Base-by-base conservation (phyloP, 192 early-diverging fungal genomes). In the Coemansia sp. region DNA sequence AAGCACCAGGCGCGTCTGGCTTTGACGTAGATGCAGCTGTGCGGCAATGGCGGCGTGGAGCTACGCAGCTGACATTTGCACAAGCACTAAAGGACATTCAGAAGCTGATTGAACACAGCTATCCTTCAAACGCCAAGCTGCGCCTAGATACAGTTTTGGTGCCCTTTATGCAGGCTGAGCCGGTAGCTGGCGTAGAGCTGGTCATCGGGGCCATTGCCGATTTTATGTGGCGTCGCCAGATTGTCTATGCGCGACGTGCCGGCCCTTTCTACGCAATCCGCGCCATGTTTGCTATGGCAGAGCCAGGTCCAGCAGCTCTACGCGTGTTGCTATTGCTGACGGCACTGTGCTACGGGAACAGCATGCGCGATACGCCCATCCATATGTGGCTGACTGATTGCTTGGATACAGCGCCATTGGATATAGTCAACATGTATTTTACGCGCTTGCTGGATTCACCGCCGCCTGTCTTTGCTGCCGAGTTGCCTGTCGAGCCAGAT, bases 371-470 rank as follows among this genome's bases (percentile, higher is more conserved):
- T 16, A 69, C 73, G 37, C 73, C 73, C 6, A 69, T 76, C 26
- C 48, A 76, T 42, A 66, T 60, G 59, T 76, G 73, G 73, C 52
- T 76, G 38, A 66, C 67, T 0, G 73, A 76, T 43, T 64, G 58
- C 40, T 46, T 70, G 5, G 63, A 70, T 40, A 23, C 43, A 3
- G 62, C 73, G 28, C 66, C 73, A 11, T 17, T 23, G 23, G 18
- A 23, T 2, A 26, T 69, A 42, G 48, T 62, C 52, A 38, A 23
- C 32, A 10, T 11, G 21, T 76, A 66, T 52, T 76, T 70, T 59
- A 55, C 43, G 2, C 11, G 31, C 4, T 30, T 61, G 12, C 30
- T 76, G n/a, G 32, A 30, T 1, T 12, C 17, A 11, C 37, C 32
- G 6, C n/a, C 62, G 16, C 62, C 73, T 8, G 57, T 23, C 3